Conservation (phyloP, 1,284 basidiomycete genomes). For the Boletus semigastroideus region DNA sequence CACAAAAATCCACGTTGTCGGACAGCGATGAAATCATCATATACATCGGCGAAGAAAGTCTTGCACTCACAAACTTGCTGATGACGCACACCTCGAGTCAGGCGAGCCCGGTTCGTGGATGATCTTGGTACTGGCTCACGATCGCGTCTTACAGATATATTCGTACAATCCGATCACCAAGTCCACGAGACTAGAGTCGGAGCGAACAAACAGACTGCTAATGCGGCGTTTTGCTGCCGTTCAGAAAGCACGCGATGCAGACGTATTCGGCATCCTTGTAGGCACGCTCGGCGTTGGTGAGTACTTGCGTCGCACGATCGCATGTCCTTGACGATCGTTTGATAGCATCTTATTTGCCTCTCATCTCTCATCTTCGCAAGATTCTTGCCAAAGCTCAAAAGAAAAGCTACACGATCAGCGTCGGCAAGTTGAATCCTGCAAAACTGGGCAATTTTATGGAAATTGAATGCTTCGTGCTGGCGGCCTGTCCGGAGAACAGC, state of each 20-base stretch:
- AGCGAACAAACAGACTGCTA: constrained; percentile 77
- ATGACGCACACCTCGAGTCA: constrained; percentile 64
- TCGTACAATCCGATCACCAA: constrained; percentile 70
- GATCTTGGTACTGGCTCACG: background rate
- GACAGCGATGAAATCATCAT: constrained; percentile 47
- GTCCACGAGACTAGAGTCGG: constrained; percentile 56
- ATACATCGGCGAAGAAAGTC: constrained; percentile 84
- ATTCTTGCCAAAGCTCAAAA: constrained; percentile 67
- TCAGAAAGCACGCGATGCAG: constrained; percentile 88
- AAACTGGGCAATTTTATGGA: constrained; percentile 97
- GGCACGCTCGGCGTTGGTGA: constrained; percentile 90
- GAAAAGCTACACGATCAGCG: constrained; percentile 93
- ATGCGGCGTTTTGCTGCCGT: constrained; percentile 89
- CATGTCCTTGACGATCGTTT: background rate
- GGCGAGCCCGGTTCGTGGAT: constrained; percentile 21
- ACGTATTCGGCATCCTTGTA: constrained; percentile 94
- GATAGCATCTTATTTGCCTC: constrained; percentile 76
- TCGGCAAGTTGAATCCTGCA: constrained; percentile 93
- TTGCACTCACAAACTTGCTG: constrained; percentile 83
- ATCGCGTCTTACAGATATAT: constrained; percentile 51
- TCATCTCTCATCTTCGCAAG: constrained; percentile 75
- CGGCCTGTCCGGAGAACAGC: constrained; percentile 94
- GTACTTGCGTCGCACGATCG: constrained; percentile 26
- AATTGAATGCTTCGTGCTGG: constrained; percentile 93
- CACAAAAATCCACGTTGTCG: background rate